Base-by-base conservation (phyloP, 495 filamentous ascomycete genomes). In the Acidiella bohemica region DNA sequence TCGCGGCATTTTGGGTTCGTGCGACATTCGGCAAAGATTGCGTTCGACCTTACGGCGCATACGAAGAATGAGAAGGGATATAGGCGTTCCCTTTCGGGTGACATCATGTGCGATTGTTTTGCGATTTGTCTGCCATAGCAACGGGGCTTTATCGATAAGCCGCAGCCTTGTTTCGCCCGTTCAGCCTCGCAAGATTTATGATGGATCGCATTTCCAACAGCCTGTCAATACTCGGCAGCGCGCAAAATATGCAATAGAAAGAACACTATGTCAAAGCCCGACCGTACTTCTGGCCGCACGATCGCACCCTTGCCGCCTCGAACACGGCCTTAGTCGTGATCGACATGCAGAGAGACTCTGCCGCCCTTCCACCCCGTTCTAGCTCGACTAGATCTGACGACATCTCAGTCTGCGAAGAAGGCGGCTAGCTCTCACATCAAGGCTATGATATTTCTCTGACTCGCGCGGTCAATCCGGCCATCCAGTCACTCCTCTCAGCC, bases 331-430 rank as follows among this genome's bases (percentile, higher is more conserved):
- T 81, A 35, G 67, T 81, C 1, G 68, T 81, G 23, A 76, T 81
- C 47, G 76, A 81, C 58, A 80, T 81, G 76, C 76, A 81, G 51
- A 74, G 75, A 41, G 77, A 81, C 53, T 78, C 73, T 76, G 27
- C 12, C 31, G 28, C 18, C 19, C 9, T 4, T 37, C 31, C 25
- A 7, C n/a, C 25, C 25, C 7, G 8, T 16, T 6, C 6, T 9
- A 9, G 8, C 14, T 10, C 6, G 8, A 32, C 34, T 36, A 10
- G 26, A 31, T 17, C 18, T 4, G 11, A 5, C 19, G 27, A 45
- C 32, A 23, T 24, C 12, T 19, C 3, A 78, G 73, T 80, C 55
- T 78, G 74, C 54, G 54, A 62, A 11, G 54, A 61, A 17, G 70
- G 66, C 26, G 75, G 75, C 33, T 80, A 80, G 33, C 66, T 80